Base-by-base conservation (phyloP, 805 yeast genomes). In the Kuraishia cidri region DNA sequence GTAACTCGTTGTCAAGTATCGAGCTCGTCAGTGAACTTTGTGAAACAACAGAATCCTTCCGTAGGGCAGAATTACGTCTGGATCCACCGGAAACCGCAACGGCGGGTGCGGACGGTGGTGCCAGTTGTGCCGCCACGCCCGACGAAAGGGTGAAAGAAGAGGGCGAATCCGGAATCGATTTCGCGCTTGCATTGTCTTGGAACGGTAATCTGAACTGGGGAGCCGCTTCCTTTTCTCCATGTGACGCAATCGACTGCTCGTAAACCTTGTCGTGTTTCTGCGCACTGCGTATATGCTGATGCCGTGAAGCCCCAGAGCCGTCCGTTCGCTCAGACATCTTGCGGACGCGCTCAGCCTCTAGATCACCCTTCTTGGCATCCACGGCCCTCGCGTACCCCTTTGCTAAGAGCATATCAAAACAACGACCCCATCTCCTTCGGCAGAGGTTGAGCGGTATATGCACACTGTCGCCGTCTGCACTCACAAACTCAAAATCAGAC, bases 351-450 rank as follows among this genome's bases (percentile, higher is more conserved):
- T n/a, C 21, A 18, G 23, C 15, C 10, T 24, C 33, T 3, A 11
- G 28, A 10, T 12, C 26, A 13, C 10, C 24, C 21, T 11, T 23
- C 28, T 23, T 17, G 5, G 27, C 54, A 22, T 61, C 65, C 5
- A 65, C 65, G 0, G 83, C 79, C 37, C 71, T 60, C 0, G 79
- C 73, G 49, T 80, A 83, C 1, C 79, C 82, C 43, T 70, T 66
- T 0, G 86, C 63, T 25, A 82, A 50, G 12, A 81, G 40, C 41
- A 65, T 64, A 40, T 78, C 77, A 46, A 83, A 83, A 39, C 71
- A 77, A 22, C 72, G 53, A 1, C 92, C 92, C 94, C 94, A 83
- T 47, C 92, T 62, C 42, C 76, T 79, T 42, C 82, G 64, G 33
- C 83, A 60, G 4, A 82, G 56, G 40, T 61, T 64, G 30, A 75